phyloP scores from a whole-genome alignment of 192 early-diverging fungal genomes.

The Helicostylum pulchrum region DNA sequence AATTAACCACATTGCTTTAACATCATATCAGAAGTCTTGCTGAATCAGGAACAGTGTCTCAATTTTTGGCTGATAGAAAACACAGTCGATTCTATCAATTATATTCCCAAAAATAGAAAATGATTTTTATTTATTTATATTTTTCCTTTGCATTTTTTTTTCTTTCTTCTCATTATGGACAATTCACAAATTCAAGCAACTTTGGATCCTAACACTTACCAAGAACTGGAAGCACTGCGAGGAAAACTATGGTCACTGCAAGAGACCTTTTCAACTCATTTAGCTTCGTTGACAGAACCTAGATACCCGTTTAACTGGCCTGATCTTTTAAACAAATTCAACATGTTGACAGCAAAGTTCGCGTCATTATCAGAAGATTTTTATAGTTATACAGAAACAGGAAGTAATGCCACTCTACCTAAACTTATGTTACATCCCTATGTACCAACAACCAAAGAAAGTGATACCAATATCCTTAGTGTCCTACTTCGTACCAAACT shows the following conservation, averaged over 20 bases:
- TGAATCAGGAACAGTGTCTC: too few relatives aligned
- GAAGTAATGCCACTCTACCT: slow-evolving; percentile 27
- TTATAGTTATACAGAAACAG: slow-evolving; percentile 29
- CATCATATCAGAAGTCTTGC: too few relatives aligned
- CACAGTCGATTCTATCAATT: too few relatives aligned
- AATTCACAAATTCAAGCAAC: slow-evolving; percentile 19
- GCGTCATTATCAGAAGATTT: slow-evolving; percentile 39
- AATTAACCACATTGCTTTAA: too few relatives aligned
- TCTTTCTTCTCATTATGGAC: neutral
- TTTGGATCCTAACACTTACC: slow-evolving; percentile 29
- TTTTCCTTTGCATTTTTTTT: neutral
- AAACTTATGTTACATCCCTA: slow-evolving; percentile 39
- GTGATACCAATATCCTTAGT: slow-evolving; percentile 35
- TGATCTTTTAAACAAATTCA: slow-evolving; percentile 43
- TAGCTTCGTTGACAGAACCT: slow-evolving; percentile 37
- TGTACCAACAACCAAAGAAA: slow-evolving; percentile 32
- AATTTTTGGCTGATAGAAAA: too few relatives aligned
- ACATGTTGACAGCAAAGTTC: slow-evolving; percentile 42
- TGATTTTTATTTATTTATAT: neutral
- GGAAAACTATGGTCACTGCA: slow-evolving; percentile 37
- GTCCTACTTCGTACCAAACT: slow-evolving; percentile 38
- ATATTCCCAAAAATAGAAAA: too few relatives aligned
- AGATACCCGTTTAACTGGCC: slow-evolving; percentile 40
- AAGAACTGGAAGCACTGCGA: slow-evolving; percentile 32
- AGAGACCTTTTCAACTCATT: slow-evolving; percentile 38